These are phyloP conservation scores for Beauveria sp. DNA, from an alignment of 2,329 filamentous ascomycete genomes.

Conservation along the genomic window DNA sequence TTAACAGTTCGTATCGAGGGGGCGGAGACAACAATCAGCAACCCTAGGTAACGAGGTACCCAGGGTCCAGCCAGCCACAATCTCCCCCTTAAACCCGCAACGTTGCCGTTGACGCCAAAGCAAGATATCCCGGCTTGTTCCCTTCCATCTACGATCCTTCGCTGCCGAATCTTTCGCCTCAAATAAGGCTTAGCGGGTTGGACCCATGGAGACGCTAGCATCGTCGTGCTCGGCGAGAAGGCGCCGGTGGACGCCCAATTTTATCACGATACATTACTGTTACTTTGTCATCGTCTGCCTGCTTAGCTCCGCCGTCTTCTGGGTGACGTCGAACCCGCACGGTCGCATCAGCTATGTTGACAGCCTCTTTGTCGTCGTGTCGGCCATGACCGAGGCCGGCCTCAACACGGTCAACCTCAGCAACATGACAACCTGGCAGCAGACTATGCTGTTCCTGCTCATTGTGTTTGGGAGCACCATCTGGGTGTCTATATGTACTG, in stretches of 20 bases:
- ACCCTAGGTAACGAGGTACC: not conserved
- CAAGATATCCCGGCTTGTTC: not conserved
- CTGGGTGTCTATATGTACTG: slow-evolving; percentile 59
- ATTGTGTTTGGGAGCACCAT: slow-evolving; percentile 60
- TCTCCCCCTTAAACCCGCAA: not conserved
- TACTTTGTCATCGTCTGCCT: slow-evolving; percentile 56
- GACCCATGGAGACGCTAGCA: not conserved
- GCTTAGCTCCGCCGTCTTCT: slow-evolving; percentile 53
- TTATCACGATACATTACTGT: slow-evolving; percentile 57
- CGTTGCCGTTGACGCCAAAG: not conserved
- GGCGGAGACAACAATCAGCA: not conserved
- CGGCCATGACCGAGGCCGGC: slow-evolving; percentile 60
- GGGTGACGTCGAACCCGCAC: slow-evolving; percentile 44
- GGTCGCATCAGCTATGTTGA: slow-evolving; percentile 53
- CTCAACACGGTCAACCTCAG: slow-evolving; percentile 61
- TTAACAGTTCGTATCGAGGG: not conserved
- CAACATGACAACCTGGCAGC: slow-evolving; percentile 59
- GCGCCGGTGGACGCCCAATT: slow-evolving; percentile 43
- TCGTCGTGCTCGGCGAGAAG: not conserved
- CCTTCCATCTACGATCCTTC: not conserved
- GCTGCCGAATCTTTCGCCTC: too few species aligned
- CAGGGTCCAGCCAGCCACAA: not conserved
- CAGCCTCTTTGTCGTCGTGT: slow-evolving; percentile 58
- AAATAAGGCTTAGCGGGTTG: not conserved
- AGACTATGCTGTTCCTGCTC: slow-evolving; percentile 55